Base-by-base conservation (phyloP, 1,284 basidiomycete species). In the Ganoderma resinaceum region DNA sequence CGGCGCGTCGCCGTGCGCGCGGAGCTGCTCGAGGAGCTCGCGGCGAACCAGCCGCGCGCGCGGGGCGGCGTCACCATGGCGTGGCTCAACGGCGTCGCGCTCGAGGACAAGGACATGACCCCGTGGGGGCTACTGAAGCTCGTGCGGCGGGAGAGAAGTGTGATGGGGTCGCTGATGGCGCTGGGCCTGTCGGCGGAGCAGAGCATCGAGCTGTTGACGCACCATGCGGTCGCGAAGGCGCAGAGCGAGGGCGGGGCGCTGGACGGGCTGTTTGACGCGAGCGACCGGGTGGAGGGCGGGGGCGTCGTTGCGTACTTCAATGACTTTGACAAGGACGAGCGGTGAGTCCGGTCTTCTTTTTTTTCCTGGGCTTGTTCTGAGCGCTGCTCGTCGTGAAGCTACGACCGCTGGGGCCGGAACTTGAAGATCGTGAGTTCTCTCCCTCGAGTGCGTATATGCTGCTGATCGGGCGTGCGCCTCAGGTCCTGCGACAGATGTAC, bases 241-340 rank as follows among this genome's bases (percentile, higher is more conserved):
- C 87, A 90, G 70, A 83, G 80, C 62, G 82, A 78, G 59, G 77
- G 80, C 2, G 88, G 86, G 63, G 83, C 87, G 4, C 77, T 93
- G 40, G 94, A 95, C 67, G 92, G 91, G 0, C 75, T 97, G 12
- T 92, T 96, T 63, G 96, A 98, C 79, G 92, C 95, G 2, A 95
- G 93, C 70, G 96, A 98, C 78, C 84, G 94, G n/a, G 75, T 77
- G 6, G 96, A 98, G 79, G 93, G 87, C 1, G 94, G 92, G 0
- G 86, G 83, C 18, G 85, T 92, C 2, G 87, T 98, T 62, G 78
- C 90, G 0, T 99, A 94, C 89, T 91, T 93, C 88, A 99, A 99
- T 79, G 92, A 99, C 79, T 80, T 99, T 31, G 92, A 95, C 80
- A 93, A 90, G 70, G 97, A 98, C 77, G 83, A 81, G n/a, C 83